A percentile compares a stretch with the other conserved stretches of the same genome.
Conservation (phyloP, 1,284 basidiomycete genomes). For the Cerrena zonata region DNA sequence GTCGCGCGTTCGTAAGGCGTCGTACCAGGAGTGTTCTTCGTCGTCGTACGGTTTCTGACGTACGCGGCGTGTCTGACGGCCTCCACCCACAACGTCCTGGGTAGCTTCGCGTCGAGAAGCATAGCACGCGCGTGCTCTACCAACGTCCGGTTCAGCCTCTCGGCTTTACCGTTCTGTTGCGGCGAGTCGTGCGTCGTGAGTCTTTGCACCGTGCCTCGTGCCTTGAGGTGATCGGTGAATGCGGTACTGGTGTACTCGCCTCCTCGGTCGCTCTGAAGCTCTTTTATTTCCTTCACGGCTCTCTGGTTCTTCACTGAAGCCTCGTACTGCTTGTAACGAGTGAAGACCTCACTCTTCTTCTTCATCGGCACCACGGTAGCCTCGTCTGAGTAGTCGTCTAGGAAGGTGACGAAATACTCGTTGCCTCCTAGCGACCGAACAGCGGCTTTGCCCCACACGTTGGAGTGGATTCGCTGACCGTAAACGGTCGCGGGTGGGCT, state of each 20-base stretch:
- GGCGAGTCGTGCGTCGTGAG: no score
- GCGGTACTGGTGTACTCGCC: neutral
- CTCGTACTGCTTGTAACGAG: no score
- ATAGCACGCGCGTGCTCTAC: constrained; percentile 11
- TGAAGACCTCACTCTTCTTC: neutral
- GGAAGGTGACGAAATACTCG: neutral
- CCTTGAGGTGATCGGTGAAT: neutral
- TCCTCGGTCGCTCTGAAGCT: neutral
- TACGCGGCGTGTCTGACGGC: constrained; percentile 21
- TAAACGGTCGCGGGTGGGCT: neutral
- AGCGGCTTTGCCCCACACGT: no score
- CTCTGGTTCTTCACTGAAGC: constrained; percentile 8
- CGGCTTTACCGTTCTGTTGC: constrained; percentile 33
- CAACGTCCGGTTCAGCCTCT: constrained; percentile 25
- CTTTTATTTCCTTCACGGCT: constrained; percentile 2
- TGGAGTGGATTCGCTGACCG: neutral
- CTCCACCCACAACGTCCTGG: constrained; percentile 23
- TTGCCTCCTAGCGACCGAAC: neutral
- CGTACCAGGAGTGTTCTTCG: neutral
- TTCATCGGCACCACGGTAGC: neutral
- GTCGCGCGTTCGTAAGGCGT: neutral
- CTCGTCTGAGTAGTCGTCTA: neutral
- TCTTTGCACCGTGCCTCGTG: constrained; percentile 27
- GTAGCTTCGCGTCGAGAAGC: constrained; percentile 18
- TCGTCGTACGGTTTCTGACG: constrained; percentile 20